Percentiles rank a stretch among this genome's conserved stretches.
phyloP scores from a whole-genome alignment of 192 early-diverging fungal species.

The Tieghemiomyces parasiticus region DNA sequence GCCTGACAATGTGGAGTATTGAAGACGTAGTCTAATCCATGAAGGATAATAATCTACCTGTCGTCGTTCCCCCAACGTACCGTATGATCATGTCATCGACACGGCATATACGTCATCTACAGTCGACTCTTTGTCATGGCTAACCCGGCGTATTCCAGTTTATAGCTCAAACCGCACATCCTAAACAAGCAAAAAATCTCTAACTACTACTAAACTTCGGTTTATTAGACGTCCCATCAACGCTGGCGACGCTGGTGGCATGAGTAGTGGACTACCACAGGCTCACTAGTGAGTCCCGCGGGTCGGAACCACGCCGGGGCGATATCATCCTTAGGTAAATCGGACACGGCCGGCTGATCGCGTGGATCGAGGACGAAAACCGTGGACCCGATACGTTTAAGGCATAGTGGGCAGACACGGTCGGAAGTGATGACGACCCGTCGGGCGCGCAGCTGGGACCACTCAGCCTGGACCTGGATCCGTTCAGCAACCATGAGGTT shows the following conservation, averaged over 20 bases:
- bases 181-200: too few species aligned
- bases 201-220: too few species aligned
- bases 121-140: too few species aligned
- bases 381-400: slow-evolving; percentile 29
- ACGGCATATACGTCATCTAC: too few species aligned
- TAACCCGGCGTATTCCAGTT: too few species aligned
- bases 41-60: too few species aligned
- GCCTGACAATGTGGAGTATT: too few species aligned
- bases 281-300: slow-evolving; percentile 10
- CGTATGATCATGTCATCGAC: too few species aligned
- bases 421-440: slow-evolving; percentile 22
- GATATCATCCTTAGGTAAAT: not conserved
- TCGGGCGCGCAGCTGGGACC: slow-evolving; percentile 17
- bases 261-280: slow-evolving; percentile 28
- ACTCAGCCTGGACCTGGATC: slow-evolving; percentile 23
- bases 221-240: not conserved
- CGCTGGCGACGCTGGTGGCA: slow-evolving; percentile 23
- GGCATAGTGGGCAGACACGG: slow-evolving; percentile 26
- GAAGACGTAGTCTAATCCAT: too few species aligned
- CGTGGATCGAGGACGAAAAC: slow-evolving; percentile 1
- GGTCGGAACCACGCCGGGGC: slow-evolving; percentile 20
- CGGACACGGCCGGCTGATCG: not conserved
- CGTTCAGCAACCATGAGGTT: slow-evolving; percentile 19
- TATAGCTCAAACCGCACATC: too few species aligned
- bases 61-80: too few species aligned